A percentile compares a stretch with the other conserved stretches of the same genome.
Evolutionary conservation across 805 yeast species (phyloP).

Genomic region (Wickerhamomyces tratensis): DNA sequence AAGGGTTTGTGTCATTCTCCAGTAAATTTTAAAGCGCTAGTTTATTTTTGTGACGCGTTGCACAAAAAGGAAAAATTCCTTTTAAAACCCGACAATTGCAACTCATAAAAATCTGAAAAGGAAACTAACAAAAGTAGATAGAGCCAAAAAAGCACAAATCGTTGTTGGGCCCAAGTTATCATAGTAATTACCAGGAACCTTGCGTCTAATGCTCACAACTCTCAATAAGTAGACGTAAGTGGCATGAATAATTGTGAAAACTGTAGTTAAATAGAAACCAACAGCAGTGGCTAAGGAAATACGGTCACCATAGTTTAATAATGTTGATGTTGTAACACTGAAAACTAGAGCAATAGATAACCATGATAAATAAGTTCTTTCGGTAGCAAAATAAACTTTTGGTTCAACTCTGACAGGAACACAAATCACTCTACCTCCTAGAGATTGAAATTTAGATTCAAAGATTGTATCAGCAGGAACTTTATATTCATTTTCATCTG

Average conservation of each 20-base stretch:
- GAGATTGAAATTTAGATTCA: constrained; percentile 52
- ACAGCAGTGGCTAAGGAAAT: constrained; percentile 73
- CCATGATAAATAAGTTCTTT: constrained; percentile 92
- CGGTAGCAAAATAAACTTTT: constrained; percentile 97
- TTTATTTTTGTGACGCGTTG: too few relatives aligned
- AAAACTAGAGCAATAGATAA: constrained; percentile 80
- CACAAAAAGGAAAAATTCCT: too few relatives aligned
- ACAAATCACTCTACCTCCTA: constrained; percentile 81
- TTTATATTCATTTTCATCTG: constrained; percentile 39
- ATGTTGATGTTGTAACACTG: constrained; percentile 81
- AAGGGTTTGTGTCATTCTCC: too few relatives aligned
- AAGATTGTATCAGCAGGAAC: constrained; percentile 60
- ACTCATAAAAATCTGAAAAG: constrained; percentile 21
- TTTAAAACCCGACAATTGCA: too few relatives aligned
- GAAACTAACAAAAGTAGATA: constrained; percentile 57
- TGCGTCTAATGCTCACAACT: constrained; percentile 71
- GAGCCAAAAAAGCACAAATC: constrained; percentile 65
- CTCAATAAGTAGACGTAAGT: constrained; percentile 71
- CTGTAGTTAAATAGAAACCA: constrained; percentile 78
- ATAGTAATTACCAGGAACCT: constrained; percentile 76
- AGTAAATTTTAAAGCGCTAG: too few relatives aligned
- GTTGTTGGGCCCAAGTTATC: constrained; percentile 82
- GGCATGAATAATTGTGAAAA: constrained; percentile 64
- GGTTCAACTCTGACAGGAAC: constrained; percentile 97
- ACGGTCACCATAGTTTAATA: constrained; percentile 74